These are phyloP conservation scores for Gentiana macrophylla DNA, from an alignment of 257 asterid genomes.

Conservation along the genomic window DNA sequence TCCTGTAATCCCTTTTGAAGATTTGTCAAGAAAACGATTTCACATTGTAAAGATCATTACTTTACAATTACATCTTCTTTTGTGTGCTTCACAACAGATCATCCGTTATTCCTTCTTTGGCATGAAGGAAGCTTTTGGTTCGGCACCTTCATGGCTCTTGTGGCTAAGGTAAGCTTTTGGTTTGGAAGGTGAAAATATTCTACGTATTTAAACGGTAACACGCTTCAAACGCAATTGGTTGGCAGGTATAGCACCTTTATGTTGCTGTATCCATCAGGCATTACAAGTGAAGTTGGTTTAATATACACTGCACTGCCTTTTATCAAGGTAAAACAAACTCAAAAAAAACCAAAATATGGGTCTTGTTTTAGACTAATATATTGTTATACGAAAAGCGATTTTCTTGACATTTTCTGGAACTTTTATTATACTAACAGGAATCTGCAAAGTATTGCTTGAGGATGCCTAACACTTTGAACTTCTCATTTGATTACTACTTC, in stretches of 20 bases:
- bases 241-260: constrained; percentile 80
- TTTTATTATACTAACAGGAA: constrained; percentile 17
- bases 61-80: not conserved
- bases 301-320: constrained; percentile 61
- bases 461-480: constrained; percentile 86
- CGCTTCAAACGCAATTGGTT: not conserved
- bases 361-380: too few relatives aligned
- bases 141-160: constrained; percentile 74
- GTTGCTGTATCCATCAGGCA: constrained; percentile 74
- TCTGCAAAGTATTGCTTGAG: constrained; percentile 48
- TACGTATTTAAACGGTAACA: not conserved
- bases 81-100: constrained; percentile 16
- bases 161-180: constrained; percentile 48
- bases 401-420: too few relatives aligned
- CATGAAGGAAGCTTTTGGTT: constrained; percentile 65
- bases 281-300: constrained; percentile 83
- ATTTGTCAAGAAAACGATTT: not conserved
- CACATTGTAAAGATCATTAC: not conserved
- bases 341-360: not conserved
- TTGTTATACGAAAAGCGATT: too few relatives aligned
- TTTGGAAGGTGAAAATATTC: not conserved
- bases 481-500: constrained; percentile 66
- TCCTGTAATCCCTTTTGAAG: too few relatives aligned
- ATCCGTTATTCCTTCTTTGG: constrained; percentile 86
- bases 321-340: constrained; percentile 28